Percentiles rank a stretch among this genome's conserved stretches.
These are phyloP conservation scores for Hypoxylon sp. DNA, from an alignment of 2,329 filamentous ascomycete species.

Conservation along the genomic window DNA sequence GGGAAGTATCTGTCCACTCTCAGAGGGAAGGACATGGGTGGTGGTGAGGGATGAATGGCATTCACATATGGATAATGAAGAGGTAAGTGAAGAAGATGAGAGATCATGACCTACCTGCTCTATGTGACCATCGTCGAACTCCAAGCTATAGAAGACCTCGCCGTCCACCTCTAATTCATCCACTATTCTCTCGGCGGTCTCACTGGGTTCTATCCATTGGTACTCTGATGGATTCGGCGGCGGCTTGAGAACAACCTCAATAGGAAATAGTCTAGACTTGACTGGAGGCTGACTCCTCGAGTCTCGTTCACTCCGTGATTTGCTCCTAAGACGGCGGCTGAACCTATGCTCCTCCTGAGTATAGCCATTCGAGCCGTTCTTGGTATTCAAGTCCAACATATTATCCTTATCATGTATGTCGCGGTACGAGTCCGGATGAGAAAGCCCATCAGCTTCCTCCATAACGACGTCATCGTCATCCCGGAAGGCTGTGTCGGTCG, in stretches of 20 bases:
- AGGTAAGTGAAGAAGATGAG: slow-evolving; percentile 41
- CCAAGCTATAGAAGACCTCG: slow-evolving; percentile 56
- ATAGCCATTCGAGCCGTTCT: background rate
- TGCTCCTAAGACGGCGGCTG: background rate
- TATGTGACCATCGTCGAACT: slow-evolving; percentile 64
- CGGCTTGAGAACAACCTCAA: slow-evolving; percentile 53
- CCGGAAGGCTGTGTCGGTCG: background rate
- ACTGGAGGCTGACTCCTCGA: slow-evolving; percentile 4
- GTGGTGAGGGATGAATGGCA: background rate
- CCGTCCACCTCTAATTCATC: slow-evolving; percentile 51
- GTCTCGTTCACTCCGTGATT: background rate
- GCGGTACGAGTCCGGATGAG: slow-evolving; percentile 6
- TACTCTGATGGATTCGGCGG: slow-evolving; percentile 49
- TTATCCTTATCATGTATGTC: slow-evolving; percentile 24
- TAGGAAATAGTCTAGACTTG: slow-evolving; percentile 40
- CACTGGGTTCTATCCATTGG: slow-evolving; percentile 53
- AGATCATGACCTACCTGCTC: slow-evolving; percentile 60
- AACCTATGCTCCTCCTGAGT: background rate
- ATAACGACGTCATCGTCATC: slow-evolving; percentile 24
- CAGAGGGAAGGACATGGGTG: background rate
- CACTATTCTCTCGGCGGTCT: slow-evolving; percentile 58
- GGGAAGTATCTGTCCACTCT: background rate
- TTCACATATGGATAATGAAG: background rate
- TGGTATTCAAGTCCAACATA: background rate
- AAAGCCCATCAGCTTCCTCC: slow-evolving; percentile 8